Evolutionary conservation across 148 eudicot genomes (phyloP).

Genomic region (Limonium bicolor): DNA sequence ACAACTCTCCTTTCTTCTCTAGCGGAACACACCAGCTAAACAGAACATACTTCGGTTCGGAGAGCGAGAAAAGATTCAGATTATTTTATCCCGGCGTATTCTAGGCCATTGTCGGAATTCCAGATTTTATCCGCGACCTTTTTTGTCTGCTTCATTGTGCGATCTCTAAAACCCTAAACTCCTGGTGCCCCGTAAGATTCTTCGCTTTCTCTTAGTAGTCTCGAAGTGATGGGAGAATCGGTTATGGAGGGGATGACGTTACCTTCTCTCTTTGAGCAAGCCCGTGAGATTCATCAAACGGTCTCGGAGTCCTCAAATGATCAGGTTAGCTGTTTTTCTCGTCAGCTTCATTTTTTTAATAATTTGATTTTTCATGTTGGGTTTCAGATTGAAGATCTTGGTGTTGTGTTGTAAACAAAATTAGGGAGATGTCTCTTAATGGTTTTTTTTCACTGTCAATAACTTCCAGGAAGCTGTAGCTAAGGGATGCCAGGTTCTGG

Average conservation of each 20-base stretch:
- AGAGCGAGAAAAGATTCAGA: no score
- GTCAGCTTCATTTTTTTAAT: not conserved
- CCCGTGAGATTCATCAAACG: constrained; percentile 29
- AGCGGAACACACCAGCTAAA: no score
- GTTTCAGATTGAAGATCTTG: not conserved
- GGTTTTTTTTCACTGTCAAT: not conserved
- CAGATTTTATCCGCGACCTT: no score
- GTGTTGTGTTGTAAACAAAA: not conserved
- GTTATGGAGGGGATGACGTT: constrained; percentile 35
- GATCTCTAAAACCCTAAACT: no score
- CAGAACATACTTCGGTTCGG: no score
- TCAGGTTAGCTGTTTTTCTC: constrained; percentile 30
- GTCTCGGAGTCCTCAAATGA: constrained; percentile 30
- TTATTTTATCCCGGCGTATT: no score
- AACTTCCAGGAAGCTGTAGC: constrained; percentile 30
- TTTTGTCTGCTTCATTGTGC: no score
- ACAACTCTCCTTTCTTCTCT: no score
- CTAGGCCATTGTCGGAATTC: no score
- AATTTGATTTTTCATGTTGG: not conserved
- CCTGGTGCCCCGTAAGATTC: no score
- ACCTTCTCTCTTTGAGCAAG: constrained; percentile 43
- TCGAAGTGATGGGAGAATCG: constrained; percentile 20
- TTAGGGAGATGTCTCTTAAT: not conserved
- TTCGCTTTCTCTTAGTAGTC: not conserved
- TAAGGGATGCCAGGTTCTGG: constrained; percentile 47